These are phyloP conservation scores for Trichoderma virens DNA, from an alignment of 495 filamentous ascomycete species.

Conservation along the genomic window DNA sequence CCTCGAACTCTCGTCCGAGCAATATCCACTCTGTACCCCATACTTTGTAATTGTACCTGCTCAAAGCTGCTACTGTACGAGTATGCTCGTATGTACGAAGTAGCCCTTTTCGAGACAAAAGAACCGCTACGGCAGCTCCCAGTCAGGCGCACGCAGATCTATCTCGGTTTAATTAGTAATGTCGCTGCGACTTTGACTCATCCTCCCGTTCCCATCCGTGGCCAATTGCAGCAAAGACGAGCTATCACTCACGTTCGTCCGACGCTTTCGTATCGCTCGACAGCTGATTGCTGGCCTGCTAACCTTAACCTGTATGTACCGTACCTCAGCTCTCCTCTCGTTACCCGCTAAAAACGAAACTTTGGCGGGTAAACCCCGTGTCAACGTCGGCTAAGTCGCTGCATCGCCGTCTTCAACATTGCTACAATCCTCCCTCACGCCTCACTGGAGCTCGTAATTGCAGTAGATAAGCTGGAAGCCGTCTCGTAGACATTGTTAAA, in stretches of 20 bases:
- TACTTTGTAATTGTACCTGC: background rate
- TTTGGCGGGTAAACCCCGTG: conserved; percentile 1
- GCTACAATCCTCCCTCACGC: background rate
- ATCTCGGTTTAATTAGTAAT: background rate
- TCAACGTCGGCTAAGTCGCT: background rate
- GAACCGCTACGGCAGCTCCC: too few relatives aligned
- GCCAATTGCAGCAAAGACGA: background rate
- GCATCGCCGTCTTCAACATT: background rate
- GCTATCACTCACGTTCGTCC: background rate
- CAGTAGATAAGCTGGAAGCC: too few relatives aligned
- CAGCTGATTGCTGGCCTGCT: too few relatives aligned
- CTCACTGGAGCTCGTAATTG: background rate
- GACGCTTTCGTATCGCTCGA: background rate
- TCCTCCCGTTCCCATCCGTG: background rate
- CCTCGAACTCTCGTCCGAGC: background rate
- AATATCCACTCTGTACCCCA: background rate
- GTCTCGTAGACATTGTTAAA: background rate
- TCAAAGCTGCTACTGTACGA: too few relatives aligned
- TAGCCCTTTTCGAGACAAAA: too few relatives aligned
- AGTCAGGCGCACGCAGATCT: background rate
- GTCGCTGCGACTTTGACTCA: background rate
- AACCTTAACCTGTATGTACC: too few relatives aligned
- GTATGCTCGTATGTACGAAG: too few relatives aligned
- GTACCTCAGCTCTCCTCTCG: background rate
- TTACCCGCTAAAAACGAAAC: background rate